phyloP scores from a whole-genome alignment of 805 yeast genomes.

The Candida anglica region DNA sequence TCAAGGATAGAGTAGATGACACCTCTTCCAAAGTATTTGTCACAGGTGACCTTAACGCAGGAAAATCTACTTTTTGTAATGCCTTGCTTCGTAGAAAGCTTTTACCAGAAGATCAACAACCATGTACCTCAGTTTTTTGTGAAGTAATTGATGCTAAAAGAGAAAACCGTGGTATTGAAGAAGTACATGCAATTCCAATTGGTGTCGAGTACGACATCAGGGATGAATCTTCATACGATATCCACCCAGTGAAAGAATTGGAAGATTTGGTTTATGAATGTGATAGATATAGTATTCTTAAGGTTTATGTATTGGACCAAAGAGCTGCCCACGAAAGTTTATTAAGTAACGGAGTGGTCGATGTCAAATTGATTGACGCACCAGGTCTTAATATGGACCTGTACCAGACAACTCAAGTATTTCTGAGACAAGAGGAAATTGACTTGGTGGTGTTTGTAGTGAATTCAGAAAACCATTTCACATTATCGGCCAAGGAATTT shows the following conservation, averaged over 20 bases:
- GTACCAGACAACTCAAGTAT: slow-evolving; percentile 89
- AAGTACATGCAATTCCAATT: slow-evolving; percentile 85
- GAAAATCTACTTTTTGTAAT: slow-evolving; percentile 94
- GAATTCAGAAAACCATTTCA: slow-evolving; percentile 92
- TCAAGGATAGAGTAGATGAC: slow-evolving; percentile 83
- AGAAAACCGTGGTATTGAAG: slow-evolving; percentile 73
- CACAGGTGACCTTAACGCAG: slow-evolving; percentile 96
- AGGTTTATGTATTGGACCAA: slow-evolving; percentile 77
- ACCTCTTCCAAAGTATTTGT: slow-evolving; percentile 90
- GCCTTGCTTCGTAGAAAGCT: slow-evolving; percentile 74
- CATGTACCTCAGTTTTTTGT: slow-evolving; percentile 94
- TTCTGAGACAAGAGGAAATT: slow-evolving; percentile 94
- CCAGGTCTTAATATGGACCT: slow-evolving; percentile 95
- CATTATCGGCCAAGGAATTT: slow-evolving; percentile 91
- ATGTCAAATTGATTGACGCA: slow-evolving; percentile 90
- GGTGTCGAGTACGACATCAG: slow-evolving; percentile 46
- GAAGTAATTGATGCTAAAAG: slow-evolving; percentile 80
- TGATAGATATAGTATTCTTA: slow-evolving; percentile 67
- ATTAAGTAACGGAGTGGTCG: slow-evolving; percentile 85
- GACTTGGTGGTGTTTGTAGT: slow-evolving; percentile 96
- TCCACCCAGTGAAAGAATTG: slow-evolving; percentile 50
- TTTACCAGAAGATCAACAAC: slow-evolving; percentile 95
- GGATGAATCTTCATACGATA: slow-evolving; percentile 65
- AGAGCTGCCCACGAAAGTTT: slow-evolving; percentile 67
- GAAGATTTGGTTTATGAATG: slow-evolving; percentile 69